These are phyloP conservation scores for Rhizopus sp. DNA, from an alignment of 371 early-diverging fungal genomes.

Conservation along the genomic window DNA sequence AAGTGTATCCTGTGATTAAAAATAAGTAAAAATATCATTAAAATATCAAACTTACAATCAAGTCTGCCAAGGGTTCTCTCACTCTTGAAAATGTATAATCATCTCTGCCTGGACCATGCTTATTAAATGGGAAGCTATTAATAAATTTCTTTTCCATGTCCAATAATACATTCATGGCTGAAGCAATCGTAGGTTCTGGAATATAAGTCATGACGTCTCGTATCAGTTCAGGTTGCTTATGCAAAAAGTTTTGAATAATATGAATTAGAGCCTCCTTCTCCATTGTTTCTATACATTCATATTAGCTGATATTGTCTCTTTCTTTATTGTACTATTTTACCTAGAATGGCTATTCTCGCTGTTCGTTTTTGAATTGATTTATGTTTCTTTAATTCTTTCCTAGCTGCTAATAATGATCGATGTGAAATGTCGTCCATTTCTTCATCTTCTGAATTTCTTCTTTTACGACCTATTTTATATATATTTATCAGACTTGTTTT, in stretches of 20 bases:
- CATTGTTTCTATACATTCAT: constrained; percentile 54
- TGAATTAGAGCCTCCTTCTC: constrained; percentile 74
- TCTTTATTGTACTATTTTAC: constrained; percentile 15
- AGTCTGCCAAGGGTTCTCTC: constrained; percentile 70
- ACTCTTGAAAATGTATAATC: constrained; percentile 92
- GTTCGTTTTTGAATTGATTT: constrained; percentile 34
- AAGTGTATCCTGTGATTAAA: constrained; percentile 63
- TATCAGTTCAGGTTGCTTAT: constrained; percentile 71
- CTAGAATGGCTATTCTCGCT: constrained; percentile 30
- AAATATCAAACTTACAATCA: constrained; percentile 49
- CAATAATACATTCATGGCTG: constrained; percentile 69
- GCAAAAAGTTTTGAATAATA: constrained; percentile 72
- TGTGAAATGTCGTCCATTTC: constrained; percentile 42
- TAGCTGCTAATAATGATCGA: background rate
- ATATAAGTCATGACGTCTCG: constrained; percentile 73
- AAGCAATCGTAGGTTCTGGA: constrained; percentile 85
- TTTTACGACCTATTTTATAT: constrained; percentile 35
- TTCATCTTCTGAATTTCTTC: constrained; percentile 51
- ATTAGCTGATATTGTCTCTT: background rate
- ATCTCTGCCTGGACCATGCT: constrained; percentile 76
- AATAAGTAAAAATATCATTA: background rate
- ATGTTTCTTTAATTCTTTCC: constrained; percentile 28
- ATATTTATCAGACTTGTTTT: background rate
- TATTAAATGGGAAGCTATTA: constrained; percentile 84
- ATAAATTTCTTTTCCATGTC: constrained; percentile 71